These are phyloP conservation scores for Linum lewisii DNA, from an alignment of 345 rosid genomes.

Conservation along the genomic window DNA sequence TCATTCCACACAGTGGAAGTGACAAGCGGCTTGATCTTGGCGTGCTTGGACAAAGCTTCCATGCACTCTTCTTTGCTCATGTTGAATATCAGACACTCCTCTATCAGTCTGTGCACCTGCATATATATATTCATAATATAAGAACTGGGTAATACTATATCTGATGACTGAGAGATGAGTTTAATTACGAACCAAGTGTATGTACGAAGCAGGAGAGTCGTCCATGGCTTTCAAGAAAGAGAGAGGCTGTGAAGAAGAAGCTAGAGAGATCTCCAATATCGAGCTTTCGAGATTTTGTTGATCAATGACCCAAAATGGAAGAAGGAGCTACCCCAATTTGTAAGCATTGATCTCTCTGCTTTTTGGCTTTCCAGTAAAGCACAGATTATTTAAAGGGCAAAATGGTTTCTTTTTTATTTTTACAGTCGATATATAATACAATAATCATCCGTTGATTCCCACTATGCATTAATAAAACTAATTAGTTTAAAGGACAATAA, in stretches of 20 bases:
- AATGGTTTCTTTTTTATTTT: too few relatives aligned
- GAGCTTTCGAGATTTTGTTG: background rate
- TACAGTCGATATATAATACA: too few relatives aligned
- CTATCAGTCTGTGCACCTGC: conserved; percentile 4
- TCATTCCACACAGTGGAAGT: conserved; percentile 2
- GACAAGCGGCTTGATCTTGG: background rate
- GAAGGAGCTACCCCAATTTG: too few relatives aligned
- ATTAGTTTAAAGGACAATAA: too few relatives aligned
- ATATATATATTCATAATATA: background rate
- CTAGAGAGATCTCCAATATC: background rate
- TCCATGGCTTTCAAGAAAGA: background rate
- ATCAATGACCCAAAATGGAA: background rate
- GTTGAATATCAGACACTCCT: background rate
- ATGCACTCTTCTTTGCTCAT: conserved; percentile 6
- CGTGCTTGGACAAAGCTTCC: conserved; percentile 7
- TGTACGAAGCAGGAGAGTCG: conserved; percentile 2
- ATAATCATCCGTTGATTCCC: too few relatives aligned
- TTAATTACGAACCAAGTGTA: background rate
- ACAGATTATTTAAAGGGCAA: too few relatives aligned
- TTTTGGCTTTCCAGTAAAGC: too few relatives aligned
- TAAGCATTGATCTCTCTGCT: too few relatives aligned
- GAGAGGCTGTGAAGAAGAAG: background rate
- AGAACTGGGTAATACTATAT: background rate
- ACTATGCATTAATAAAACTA: too few relatives aligned
- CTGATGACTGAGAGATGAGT: background rate